phyloP scores from a whole-genome alignment of 768 basidiomycete genomes.

The Tricholoma saponaceum region DNA sequence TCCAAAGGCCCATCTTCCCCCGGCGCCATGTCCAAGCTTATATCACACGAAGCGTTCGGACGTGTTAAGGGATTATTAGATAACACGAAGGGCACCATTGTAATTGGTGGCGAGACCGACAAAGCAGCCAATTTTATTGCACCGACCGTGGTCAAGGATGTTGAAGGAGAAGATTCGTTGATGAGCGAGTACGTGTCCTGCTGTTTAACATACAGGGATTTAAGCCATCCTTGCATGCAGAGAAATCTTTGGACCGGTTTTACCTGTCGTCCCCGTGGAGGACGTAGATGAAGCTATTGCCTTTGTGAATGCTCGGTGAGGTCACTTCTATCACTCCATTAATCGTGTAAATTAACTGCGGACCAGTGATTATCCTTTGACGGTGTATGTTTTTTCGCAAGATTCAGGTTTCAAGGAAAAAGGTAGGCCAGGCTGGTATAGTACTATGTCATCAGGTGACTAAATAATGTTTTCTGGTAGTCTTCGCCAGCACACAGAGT shows the following conservation, averaged over 20 bases:
- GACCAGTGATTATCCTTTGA: slow-evolving; percentile 69
- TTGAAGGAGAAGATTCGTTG: slow-evolving; percentile 59
- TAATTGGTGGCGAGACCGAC: slow-evolving; percentile 60
- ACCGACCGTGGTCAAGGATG: slow-evolving; percentile 67
- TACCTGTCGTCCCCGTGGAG: slow-evolving; percentile 70
- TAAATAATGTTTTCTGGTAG: slow-evolving; percentile 27
- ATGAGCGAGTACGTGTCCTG: slow-evolving; percentile 70
- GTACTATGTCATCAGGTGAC: neutral
- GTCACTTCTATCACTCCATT: slow-evolving; percentile 1
- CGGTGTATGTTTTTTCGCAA: slow-evolving; percentile 72
- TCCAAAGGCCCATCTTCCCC: slow-evolving; percentile 39
- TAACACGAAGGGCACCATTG: slow-evolving; percentile 58
- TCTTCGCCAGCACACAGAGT: slow-evolving; percentile 66
- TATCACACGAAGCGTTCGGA: slow-evolving; percentile 48
- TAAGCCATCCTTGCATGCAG: slow-evolving; percentile 28
- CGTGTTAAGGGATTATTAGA: slow-evolving; percentile 61
- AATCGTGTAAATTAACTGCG: neutral
- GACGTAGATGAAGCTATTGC: slow-evolving; percentile 66
- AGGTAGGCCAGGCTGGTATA: slow-evolving; percentile 34
- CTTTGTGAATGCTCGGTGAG: slow-evolving; percentile 57
- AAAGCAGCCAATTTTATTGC: slow-evolving; percentile 56
- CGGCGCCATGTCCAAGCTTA: slow-evolving; percentile 45
- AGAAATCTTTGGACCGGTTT: slow-evolving; percentile 81
- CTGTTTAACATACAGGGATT: neutral
- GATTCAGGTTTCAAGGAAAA: slow-evolving; percentile 57